Evolutionary conservation across 2,329 filamentous ascomycete species (phyloP).

Genomic region (Periconia sp.): DNA sequence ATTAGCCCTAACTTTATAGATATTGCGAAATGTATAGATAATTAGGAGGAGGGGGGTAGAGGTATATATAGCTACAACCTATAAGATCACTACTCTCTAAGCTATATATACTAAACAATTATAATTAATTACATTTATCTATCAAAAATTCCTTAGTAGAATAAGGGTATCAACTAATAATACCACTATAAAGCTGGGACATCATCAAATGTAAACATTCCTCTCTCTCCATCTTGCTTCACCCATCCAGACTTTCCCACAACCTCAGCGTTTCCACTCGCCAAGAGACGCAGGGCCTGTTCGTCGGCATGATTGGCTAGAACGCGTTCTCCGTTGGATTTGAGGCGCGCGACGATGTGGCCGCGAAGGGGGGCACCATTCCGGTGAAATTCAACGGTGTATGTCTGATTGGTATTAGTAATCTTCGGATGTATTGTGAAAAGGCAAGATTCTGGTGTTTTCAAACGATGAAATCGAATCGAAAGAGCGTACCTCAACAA

Average conservation of each 20-base stretch:
- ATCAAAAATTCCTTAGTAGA: too few species aligned
- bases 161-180: too few species aligned
- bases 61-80: conserved; percentile 1
- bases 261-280: conserved; percentile 48
- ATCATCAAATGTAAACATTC: conserved; percentile 31
- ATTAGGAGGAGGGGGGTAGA: conserved; percentile 3
- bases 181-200: conserved; percentile 5
- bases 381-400: conserved; percentile 60
- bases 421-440: background rate
- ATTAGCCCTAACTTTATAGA: background rate
- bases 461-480: background rate
- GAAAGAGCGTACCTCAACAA: conserved; percentile 53
- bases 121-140: too few species aligned
- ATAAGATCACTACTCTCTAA: conserved; percentile 3
- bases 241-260: conserved; percentile 55
- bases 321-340: conserved; percentile 51
- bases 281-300: conserved; percentile 49
- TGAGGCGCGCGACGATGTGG: conserved; percentile 57
- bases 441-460: background rate
- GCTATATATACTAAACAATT: background rate
- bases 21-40: conserved; percentile 3
- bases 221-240: conserved; percentile 27
- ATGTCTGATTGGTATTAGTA: conserved; percentile 50
- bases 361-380: conserved; percentile 52
- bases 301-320: conserved; percentile 60